Evolutionary conservation across 352 stramenopile genomes (phyloP), one percentile per base, ranked within the genome.

Genomic region (Phytophthora foliorum): DNA sequence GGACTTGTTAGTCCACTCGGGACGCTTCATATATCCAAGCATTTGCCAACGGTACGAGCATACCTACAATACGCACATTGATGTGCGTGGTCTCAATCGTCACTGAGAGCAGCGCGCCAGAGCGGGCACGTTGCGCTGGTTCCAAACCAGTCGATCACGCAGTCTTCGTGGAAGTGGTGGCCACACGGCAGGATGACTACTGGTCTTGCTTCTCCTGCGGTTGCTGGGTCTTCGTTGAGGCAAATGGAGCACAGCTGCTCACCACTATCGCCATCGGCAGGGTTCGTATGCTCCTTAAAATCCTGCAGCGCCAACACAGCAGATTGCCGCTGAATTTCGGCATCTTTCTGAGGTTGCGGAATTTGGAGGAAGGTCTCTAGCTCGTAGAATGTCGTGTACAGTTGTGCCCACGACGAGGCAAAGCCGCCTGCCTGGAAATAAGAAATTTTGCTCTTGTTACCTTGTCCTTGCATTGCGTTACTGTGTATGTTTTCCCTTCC

Each of bases 131-230:
- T 84, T 39, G 67, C 75, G 48, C 75, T 89, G 2, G 79, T 76
- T n/a, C 79, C 83, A 49, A 89, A 86, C 84, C 84, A 90, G 53
- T 88, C 76, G 39, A 90, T 82, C 27, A 90, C 77, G 53, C 84
- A 92, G 75, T 89, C 77, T 73, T 92, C 81, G 60, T 92, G 84
- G 54, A 89, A 92, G 27, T 80, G 71, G 60, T 92, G 84, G 19
- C 44, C 38, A 32, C 84, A 92, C 11, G 81, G 77, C 27, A 92
- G 55, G 36, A 59, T 62, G 6, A 89, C 80, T 22, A 81, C 53
- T n/a, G 57, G 60, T 6, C 57, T 63, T n/a, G 17, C 27, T 45
- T 77, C 48, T 25, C 78, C 73, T 44, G 57, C 73, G 39, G 60
- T 17, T 42, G 25, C 48, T 39, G 62, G 68, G 22, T 77, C 66